Base-by-base conservation (phyloP, 1,139 yeast genomes). In the Zygoascus hellenicus region DNA sequence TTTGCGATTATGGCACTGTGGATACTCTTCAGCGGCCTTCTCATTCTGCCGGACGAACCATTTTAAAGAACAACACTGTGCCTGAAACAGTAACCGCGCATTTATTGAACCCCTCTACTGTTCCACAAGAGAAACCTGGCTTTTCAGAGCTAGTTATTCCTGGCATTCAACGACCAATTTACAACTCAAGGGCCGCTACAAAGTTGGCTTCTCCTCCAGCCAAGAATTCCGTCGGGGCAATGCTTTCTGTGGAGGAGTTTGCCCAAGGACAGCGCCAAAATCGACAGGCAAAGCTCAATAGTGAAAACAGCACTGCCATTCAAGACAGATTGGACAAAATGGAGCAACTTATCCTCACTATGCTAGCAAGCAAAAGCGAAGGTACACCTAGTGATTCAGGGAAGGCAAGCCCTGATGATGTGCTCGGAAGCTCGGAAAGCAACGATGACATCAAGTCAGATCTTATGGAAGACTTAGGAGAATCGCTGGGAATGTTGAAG, bases 401-500 rank as follows among this genome's bases (percentile, higher is more conserved):
- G 5, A 14, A 46, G 1, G 44, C 45, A 11, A 43, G 35, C n/a
- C 43, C 37, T 33, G 33, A 10, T 13, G 37, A 14, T 19, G 37
- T 19, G 4, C 19, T 19, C 33, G 33, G 29, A 29, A 38, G 13
- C 19, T 17, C 34, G 9, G 43, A 31, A 15, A 34, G 17, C 9
- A 34, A 16, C 6, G 39, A 16, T 11, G 16, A 42, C 2, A 11
- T 11, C 11, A 16, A 13, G 26, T 28, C 33, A 5, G 52, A 47
- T 33, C 51, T 48, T 32, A 45, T 50, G n/a, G 53, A 51, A 10
- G 58, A 55, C 19, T 56, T 65, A 9, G 54, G 64, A 5, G 64
- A 65, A 44, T 58, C 65, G 9, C 55, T 65, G 28, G 69, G 69
- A 2, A 57, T 65, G 65, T 58, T 65, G 48, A 65, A 65, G 49